Base-by-base conservation (phyloP, 2,329 filamentous ascomycete species). In the Truncatella angustata region DNA sequence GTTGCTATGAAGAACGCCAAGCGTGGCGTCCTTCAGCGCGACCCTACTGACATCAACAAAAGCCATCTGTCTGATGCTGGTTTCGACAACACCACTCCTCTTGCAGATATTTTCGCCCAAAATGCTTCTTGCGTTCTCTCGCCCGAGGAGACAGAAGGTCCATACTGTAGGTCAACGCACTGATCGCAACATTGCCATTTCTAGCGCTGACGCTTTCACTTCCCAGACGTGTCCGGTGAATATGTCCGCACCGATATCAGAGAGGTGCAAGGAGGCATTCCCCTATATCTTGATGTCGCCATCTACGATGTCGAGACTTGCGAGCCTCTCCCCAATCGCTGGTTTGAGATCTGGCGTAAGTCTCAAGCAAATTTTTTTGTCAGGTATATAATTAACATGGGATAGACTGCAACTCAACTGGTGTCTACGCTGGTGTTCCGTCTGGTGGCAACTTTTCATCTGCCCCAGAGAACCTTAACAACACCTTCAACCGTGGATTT, bases 291-390 rank as follows among this genome's bases (percentile, higher is more conserved):
- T 11, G 78, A 80, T 56, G 71, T 79, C 55, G 78, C 81, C 62
- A 68, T 82, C 51, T 70, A 82, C 49, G 79, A 83, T 54, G 70
- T 78, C 32, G 68, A 73, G 43, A 81, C 78, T 4, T 83, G 79
- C 65, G 66, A 79, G 60, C 73, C 75, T 7, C 70, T 81, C 1
- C 67, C 73, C 1, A 63, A 75, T 43, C 69, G 72, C 9, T 77
- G 70, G 52, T 61, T 81, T n/a, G 78, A 82, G 58, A 74, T 80
- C 58, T 83, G 80, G 79, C 46, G 46, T 49, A 14, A 28, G 46
- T 49, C 10, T 12, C 11, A 5, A 6, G 3, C 11, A 7, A 5
- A 4, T 5, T 4, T 5, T 5, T 12, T 18, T 14, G 1, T 28
- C 5, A 4, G n/a, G 12, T 18, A 2, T 7, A 28, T n/a, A 6